Percentiles rank a stretch among this genome's conserved stretches.
Conservation (phyloP, 805 yeast species). For the Yamadazyma sp. region DNA sequence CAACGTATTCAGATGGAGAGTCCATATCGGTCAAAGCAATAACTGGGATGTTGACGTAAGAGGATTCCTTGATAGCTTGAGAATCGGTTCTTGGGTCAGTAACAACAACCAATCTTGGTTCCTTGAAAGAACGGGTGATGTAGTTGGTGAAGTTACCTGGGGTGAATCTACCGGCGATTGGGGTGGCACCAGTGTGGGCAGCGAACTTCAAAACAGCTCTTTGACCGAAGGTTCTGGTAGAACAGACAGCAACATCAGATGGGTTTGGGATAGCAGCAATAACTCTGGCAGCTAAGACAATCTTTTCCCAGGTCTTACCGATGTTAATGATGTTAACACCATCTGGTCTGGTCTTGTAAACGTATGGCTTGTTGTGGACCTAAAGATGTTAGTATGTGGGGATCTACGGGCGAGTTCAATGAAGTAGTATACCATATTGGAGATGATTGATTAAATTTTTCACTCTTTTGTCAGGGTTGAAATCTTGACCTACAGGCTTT, state of each 20-base stretch:
- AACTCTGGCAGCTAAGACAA: conserved; percentile 98
- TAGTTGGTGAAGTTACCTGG: conserved; percentile 99
- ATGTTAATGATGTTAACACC: conserved; percentile 98
- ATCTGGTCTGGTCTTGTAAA: conserved; percentile 97
- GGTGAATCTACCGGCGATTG: conserved; percentile 99
- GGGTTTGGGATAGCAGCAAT: conserved; percentile 99
- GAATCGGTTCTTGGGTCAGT: conserved; percentile 99
- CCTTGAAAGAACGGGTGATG: conserved; percentile 99
- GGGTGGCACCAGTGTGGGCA: conserved; percentile 99
- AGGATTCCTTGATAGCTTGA: conserved; percentile 99
- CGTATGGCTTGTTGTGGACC: conserved; percentile 97
- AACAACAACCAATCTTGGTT: conserved; percentile 98
- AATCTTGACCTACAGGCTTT: too few relatives aligned
- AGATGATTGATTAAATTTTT: not conserved
- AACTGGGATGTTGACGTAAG: conserved; percentile 99
- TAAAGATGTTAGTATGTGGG: conserved; percentile 29
- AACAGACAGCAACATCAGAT: conserved; percentile 96
- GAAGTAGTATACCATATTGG: too few relatives aligned
- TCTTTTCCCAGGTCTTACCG: conserved; percentile 99
- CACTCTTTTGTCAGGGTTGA: not conserved
- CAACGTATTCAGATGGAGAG: conserved; percentile 98
- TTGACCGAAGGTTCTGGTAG: conserved; percentile 99
- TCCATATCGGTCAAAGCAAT: conserved; percentile 98
- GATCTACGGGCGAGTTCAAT: not conserved
- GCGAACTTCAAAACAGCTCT: conserved; percentile 99